These are phyloP conservation scores for Fusarium paranaense DNA, from an alignment of 2,329 filamentous ascomycete species.

Conservation along the genomic window DNA sequence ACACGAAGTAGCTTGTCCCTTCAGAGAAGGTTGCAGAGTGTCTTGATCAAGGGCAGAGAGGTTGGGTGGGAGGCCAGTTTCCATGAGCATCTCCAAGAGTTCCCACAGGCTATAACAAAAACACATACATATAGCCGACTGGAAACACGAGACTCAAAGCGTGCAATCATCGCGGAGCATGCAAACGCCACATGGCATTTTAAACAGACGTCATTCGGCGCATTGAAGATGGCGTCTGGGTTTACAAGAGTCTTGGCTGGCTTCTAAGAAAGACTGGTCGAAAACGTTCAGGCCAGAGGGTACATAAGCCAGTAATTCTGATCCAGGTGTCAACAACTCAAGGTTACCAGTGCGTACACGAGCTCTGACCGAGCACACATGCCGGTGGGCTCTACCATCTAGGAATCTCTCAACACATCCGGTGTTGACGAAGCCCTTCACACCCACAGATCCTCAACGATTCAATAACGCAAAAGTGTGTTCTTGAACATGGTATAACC, in stretches of 20 bases:
- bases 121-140: conserved; percentile 64
- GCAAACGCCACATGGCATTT: conserved; percentile 81
- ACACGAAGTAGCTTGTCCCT: conserved; percentile 88
- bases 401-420: conserved; percentile 76
- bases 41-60: conserved; percentile 81
- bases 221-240: conserved; percentile 79
- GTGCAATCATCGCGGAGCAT: conserved; percentile 84
- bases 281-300: conserved; percentile 87
- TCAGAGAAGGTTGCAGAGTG: conserved; percentile 71
- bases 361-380: conserved; percentile 77
- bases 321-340: not conserved
- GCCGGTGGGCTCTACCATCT: conserved; percentile 82
- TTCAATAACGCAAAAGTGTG: not conserved
- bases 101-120: conserved; percentile 70
- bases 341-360: conserved; percentile 16
- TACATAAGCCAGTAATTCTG: conserved; percentile 57
- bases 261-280: conserved; percentile 81
- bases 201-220: conserved; percentile 77
- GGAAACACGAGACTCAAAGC: conserved; percentile 84
- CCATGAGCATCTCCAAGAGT: conserved; percentile 64
- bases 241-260: conserved; percentile 82
- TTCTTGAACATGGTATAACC: not conserved
- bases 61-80: conserved; percentile 71
- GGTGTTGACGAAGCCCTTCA: conserved; percentile 88
- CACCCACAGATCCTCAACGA: conserved; percentile 50